Base-by-base conservation (phyloP, 2,329 filamentous ascomycete species). In the Xylaria sp. region DNA sequence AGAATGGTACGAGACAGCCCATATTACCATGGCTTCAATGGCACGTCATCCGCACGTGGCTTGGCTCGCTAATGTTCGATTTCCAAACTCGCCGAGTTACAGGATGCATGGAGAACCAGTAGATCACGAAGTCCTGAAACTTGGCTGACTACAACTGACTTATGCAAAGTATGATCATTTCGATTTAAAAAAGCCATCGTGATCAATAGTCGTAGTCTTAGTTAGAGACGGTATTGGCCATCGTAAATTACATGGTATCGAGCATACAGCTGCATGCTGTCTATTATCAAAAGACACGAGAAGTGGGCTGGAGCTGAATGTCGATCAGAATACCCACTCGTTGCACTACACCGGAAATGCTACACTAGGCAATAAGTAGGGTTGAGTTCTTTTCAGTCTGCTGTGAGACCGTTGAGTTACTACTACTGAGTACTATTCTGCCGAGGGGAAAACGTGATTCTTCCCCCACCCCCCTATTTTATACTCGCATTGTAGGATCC, bases 101-200 rank as follows among this genome's bases (percentile, higher is more conserved):
- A 51, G 57, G 54, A n/a, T 46, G 41, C 23, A 56, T 46, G 15
- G 41, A 7, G 41, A 46, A n/a, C 41, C 18, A 25, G 66, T 13
- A 23, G 66, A 64, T 68, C 66, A 61, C n/a, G 41, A 43, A 12
- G 46, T 43, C 12, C 18, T 62, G 57, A 68, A 68, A 66, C 62
- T 12, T 23, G 31, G 18, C 28, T 52, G 65, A 23, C 54, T 2
- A 46, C 18, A 20, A 46, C 20, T 8, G n/a, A 36, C 54, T 6
- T 48, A 23, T 48, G n/a, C n/a, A 48, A 48, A 23, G 20, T 48
- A 8, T 23, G n/a, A 39, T 49, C 20, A 18, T 36, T 64, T 20
- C 28, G 28, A 13, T 20, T 1, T 33, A 2, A 28, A 33, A 28
- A 54, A 20, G 28, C 36, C n/a, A 33, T 28, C 51, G 18, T n/a